Evolutionary conservation across 441 rosid species (phyloP), one percentile per base, ranked within the genome.

Genomic region (Corymbia calophylla): DNA sequence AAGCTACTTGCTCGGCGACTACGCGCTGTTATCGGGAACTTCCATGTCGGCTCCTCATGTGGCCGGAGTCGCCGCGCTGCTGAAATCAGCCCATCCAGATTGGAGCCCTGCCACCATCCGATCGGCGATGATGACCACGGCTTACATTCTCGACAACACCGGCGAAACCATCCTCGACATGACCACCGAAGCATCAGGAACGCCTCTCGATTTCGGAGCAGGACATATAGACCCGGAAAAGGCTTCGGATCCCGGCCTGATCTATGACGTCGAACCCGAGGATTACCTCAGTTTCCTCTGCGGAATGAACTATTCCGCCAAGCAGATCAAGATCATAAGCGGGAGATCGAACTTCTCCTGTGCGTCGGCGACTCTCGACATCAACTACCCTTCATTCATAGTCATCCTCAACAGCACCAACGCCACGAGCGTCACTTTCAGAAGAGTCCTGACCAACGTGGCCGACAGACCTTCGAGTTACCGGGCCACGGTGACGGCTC

Each of bases 371-470:
- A 93, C 87, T 58, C 89, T 92, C 27, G 95, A 94, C 88, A 93
- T 93, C 25, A 94, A 94, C 55, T 95, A 93, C 89, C 97, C 95
- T 44, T 95, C 97, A 6, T 94, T 95, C 89, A 88, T 91, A 29
- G 64, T 91, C 56, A 87, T 93, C 87, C 91, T 94, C 90, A 94
- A 93, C 91, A 91, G 92, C 62, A 93, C 94, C 6, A 93, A 93
- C 90, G 89, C 93, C 6, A 92, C 93, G 44, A 91, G 92, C 90
- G 7, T 62, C 70, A 92, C 89, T 55, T 94, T 94, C 92, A 93
- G 89, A 90, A 94, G 95, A 90, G 89, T 89, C 25, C 88, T 94
- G 89, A 93, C 89, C 16, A 94, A 92, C 87, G 93, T 93, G 29
- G 95, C 56, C 10, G 92, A 92, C 5, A 70, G 81, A 23, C 84